Evolutionary conservation across 176 grass and related monocot genomes (phyloP), one percentile per base, ranked within the genome.

Genomic region (Carex kokanica): DNA sequence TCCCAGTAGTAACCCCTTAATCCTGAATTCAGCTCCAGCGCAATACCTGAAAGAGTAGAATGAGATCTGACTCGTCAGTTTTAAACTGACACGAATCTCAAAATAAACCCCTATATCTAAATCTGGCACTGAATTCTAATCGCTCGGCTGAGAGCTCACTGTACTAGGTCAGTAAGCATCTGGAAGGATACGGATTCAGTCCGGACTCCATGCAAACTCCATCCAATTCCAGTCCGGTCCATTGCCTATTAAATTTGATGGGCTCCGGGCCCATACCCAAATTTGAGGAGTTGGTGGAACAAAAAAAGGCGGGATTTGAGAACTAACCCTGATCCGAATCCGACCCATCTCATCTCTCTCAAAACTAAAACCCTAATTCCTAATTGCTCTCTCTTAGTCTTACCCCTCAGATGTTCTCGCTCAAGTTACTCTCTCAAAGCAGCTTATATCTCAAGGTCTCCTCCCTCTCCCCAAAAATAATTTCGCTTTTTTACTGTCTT

Each of bases 391-490:
- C 36, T 38, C 4, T 38, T 5, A 70, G 5, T 38, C 4, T 38
- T 5, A 70, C 66, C 66, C 66, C n/a, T 2, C 34, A 52, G 38
- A 81, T 82, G 80, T 82, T 82, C 21, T 51, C 80, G 31, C 80
- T 66, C 80, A 82, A 66, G 60, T 66, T 64, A 21, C 80, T 82
- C 11, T 64, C 18, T 66, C 80, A 82, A 29, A 45, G 32, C 34
- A 41, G 40, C 59, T 58, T 67, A 16, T 82, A 27, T 21, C 18
- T 64, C 80, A 82, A 82, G 80, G 80, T 82, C 40, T 43, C 63
- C 12, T 53, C 20, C 21, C 29, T 24, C 21, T 13, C 45, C 17
- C 2, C 12, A 10, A 3, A 12, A 2, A 9, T 20, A 47, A 25
- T 64, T 45, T 64, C 34, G 16, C 3, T 14, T 25, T 23, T 47